phyloP scores from a whole-genome alignment of 2,329 filamentous ascomycete genomes.

The Alternaria sp. region DNA sequence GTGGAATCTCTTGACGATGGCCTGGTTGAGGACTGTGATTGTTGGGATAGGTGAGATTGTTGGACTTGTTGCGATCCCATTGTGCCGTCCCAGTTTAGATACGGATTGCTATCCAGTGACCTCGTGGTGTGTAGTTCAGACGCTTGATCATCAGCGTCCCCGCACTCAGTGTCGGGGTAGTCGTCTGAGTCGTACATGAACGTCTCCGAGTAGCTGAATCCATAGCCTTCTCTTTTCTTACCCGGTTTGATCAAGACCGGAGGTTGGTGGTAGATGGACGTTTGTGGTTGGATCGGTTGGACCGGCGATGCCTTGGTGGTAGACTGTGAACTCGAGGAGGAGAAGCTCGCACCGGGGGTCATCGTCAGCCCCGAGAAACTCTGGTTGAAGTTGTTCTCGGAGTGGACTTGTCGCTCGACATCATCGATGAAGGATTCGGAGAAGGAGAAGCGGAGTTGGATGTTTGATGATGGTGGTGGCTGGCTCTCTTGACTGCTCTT shows the following conservation, averaged over 20 bases:
- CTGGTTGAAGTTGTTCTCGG: neutral
- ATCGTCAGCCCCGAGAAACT: constrained; percentile 12
- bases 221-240: constrained; percentile 30
- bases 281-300: neutral
- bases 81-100: neutral
- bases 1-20: neutral
- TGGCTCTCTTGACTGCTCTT: neutral
- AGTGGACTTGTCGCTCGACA: neutral
- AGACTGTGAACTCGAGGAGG: neutral
- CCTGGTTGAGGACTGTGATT: constrained; percentile 4
- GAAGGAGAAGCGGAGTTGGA: constrained; percentile 27
- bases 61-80: neutral
- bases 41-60: neutral
- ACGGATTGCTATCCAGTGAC: neutral
- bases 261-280: neutral
- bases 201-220: constrained; percentile 32
- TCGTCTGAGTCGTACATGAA: constrained; percentile 31
- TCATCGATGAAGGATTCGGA: neutral
- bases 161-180: constrained; percentile 29
- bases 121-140: neutral
- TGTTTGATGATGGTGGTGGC: constrained; percentile 4
- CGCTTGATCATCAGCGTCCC: neutral
- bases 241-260: constrained; percentile 20
- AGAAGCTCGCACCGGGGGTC: neutral
- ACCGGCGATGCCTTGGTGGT: neutral